These are phyloP conservation scores for Dactylellina drechsleri DNA, from an alignment of 2,329 filamentous ascomycete genomes.

Conservation along the genomic window DNA sequence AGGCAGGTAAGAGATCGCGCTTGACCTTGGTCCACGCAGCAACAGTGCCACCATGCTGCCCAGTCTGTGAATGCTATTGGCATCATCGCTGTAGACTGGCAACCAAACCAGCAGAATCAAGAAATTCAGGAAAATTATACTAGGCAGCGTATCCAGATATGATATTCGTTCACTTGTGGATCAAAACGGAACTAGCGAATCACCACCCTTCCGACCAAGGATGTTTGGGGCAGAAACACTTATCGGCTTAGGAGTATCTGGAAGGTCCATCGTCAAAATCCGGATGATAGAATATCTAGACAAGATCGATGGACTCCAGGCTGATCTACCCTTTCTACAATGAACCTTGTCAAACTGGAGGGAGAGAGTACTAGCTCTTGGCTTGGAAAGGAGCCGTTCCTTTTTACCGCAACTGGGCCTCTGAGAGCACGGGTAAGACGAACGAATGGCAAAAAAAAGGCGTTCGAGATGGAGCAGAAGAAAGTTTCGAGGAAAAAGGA, in stretches of 20 bases:
- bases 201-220: conserved; percentile 41
- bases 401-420: conserved; percentile 53
- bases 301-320: conserved; percentile 51
- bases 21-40: conserved; percentile 52
- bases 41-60: conserved; percentile 53
- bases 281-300: conserved; percentile 51
- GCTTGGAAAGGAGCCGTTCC: conserved; percentile 55
- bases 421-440: conserved; percentile 48
- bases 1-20: conserved; percentile 52
- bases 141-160: conserved; percentile 51
- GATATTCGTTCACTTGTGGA: conserved; percentile 33
- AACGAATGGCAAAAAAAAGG: conserved; percentile 34
- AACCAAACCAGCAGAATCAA: conserved; percentile 34
- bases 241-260: conserved; percentile 51
- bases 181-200: conserved; percentile 48
- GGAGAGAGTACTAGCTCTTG: conserved; percentile 34
- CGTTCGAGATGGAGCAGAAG: conserved; percentile 29
- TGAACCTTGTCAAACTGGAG: conserved; percentile 52
- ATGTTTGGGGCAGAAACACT: conserved; percentile 31
- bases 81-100: conserved; percentile 15
- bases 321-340: conserved; percentile 51
- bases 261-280: conserved; percentile 51
- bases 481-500: conserved; percentile 44
- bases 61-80: conserved; percentile 1
- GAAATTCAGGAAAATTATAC: conserved; percentile 23